phyloP scores from a whole-genome alignment of 495 filamentous ascomycete species.

The Hyphodiscus hymeniophilus region DNA sequence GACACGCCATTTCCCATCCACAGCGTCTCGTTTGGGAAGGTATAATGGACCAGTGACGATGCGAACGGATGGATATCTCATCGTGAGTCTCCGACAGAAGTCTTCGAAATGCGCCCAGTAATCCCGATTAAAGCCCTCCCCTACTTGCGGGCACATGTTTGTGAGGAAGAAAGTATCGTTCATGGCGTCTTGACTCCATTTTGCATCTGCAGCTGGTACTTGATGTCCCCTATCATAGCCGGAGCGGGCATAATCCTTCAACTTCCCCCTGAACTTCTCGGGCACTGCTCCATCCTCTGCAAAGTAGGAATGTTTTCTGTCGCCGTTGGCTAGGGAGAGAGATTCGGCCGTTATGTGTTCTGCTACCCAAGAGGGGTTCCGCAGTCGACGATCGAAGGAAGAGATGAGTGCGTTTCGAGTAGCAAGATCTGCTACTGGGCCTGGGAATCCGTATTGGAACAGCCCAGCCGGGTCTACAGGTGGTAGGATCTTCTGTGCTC shows the following conservation, averaged over 20 bases:
- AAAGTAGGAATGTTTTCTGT: conserved; percentile 79
- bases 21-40: conserved; percentile 65
- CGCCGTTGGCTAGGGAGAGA: conserved; percentile 61
- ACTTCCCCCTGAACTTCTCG: conserved; percentile 75
- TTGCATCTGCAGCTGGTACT: conserved; percentile 93
- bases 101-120: conserved; percentile 99
- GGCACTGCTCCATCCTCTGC: conserved; percentile 74
- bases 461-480: conserved; percentile 82
- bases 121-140: conserved; percentile 94
- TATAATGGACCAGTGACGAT: conserved; percentile 93
- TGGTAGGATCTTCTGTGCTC: conserved; percentile 23
- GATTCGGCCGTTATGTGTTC: conserved; percentile 96
- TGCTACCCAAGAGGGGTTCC: conserved; percentile 91
- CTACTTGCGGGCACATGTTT: conserved; percentile 98
- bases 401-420: conserved; percentile 66
- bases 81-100: conserved; percentile 79
- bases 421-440: conserved; percentile 77
- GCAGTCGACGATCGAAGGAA: conserved; percentile 81
- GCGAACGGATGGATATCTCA: conserved; percentile 75
- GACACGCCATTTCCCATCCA: conserved; percentile 90
- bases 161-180: conserved; percentile 84
- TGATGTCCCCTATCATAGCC: conserved; percentile 97
- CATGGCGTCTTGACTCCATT: conserved; percentile 91
- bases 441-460: conserved; percentile 96
- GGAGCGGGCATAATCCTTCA: conserved; percentile 87